Evolutionary conservation across 2,329 filamentous ascomycete genomes (phyloP), one percentile per base, ranked within the genome.

Genomic region (Fusarium mundagurra): DNA sequence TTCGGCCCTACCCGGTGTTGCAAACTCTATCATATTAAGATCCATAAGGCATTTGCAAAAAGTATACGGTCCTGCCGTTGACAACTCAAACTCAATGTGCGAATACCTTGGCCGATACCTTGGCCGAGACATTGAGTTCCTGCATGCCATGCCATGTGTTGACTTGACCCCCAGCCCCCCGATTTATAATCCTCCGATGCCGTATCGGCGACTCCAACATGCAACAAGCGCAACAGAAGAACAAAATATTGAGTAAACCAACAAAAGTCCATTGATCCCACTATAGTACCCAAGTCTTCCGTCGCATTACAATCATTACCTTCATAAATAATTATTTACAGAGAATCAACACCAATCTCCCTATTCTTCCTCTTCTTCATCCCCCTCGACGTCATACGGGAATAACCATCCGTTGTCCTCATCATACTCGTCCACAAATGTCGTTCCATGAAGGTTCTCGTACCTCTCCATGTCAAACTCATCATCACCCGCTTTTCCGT

Each of bases 361-460:
- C 17, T n/a, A 66, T 24, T 17, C n/a, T 2, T 27, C 24, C 17
- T 51, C 8, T 3, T 24, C 48, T 17, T n/a, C 39, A 1, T 36
- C 34, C 13, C 38, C 47, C 29, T 70, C 44, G 9, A 70, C 31
- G 12, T 70, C 38, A 12, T 60, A 66, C 4, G 67, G 71, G 6
- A 64, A 59, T 1, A 74, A 39, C 73, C 73, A 75, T 11, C 72
- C 73, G 8, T 75, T 75, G 2, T 69, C 66, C 13, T 71, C 69
- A 10, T 75, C 50, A 31, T 61, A 64, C 53, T 75, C 73, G 36
- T 75, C 72, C 31, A 47, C n/a, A 22, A 60, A 73, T 1, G 73
- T 75, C 13, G 69, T 73, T 18, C 69, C 72, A 3, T 67, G 66
- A 5, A 75, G 69, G 8, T 64, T 50, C 22, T 72, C 58, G 4